Conservation (phyloP, 345 rosid species). For the Pistacia vera region DNA sequence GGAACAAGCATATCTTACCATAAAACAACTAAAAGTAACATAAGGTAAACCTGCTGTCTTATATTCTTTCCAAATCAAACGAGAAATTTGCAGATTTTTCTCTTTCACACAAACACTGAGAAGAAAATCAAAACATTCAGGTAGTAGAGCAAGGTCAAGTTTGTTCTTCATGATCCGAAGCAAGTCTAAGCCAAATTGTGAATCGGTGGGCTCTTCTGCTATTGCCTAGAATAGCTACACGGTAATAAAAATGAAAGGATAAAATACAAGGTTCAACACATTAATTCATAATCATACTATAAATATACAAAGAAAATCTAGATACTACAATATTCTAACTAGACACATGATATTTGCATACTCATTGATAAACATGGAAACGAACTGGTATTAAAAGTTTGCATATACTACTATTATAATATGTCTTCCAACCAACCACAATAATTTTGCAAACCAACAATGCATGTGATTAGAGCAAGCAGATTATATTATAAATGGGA, state of each 20-base stretch:
- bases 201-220: conserved; percentile 46
- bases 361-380: neutral
- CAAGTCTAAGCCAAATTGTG: conserved; percentile 68
- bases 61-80: conserved; percentile 73
- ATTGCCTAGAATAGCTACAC: conserved; percentile 53
- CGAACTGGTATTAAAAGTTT: neutral
- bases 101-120: conserved; percentile 68
- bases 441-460: neutral
- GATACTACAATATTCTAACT: neutral
- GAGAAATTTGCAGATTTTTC: conserved; percentile 48
- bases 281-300: neutral
- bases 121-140: conserved; percentile 82
- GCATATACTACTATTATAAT: neutral
- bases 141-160: conserved; percentile 59
- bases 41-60: conserved; percentile 53
- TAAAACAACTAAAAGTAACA: conserved; percentile 55
- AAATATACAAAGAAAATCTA: neutral
- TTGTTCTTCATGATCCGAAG: conserved; percentile 59
- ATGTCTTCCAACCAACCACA: neutral
- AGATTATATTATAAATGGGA: neutral
- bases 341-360: neutral
- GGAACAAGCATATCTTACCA: conserved; percentile 40
- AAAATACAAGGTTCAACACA: neutral
- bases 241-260: conserved; percentile 3
- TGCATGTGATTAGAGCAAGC: neutral